Base-by-base conservation (phyloP, 352 stramenopile species). In the Pythium rhizo-oryzae region DNA sequence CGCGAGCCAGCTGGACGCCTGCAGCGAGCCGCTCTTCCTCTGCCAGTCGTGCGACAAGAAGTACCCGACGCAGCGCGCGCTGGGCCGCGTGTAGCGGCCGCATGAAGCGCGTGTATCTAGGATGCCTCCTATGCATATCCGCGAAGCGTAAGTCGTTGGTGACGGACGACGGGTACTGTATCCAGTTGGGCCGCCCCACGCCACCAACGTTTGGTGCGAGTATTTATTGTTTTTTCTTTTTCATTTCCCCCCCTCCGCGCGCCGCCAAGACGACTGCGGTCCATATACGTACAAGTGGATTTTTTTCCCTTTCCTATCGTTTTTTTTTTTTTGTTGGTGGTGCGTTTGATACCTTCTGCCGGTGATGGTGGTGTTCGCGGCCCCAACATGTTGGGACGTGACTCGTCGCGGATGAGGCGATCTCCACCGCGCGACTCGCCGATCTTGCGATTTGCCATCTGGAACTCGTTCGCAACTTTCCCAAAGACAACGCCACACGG, bases 11-110 rank as follows among this genome's bases (percentile, higher is more conserved):
- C 66, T 73, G 62, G 72, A 71, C 69, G 72, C 74, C 43, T 76
- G 72, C 6, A 79, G 71, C 67, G 82, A 89, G 37, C 78, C 76
- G 65, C 76, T 91, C 23, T 91, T 92, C 65, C 66, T 94, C 12
- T 92, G 84, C 24, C 71, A 74, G 16, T 70, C 79, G 54, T 93
- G 84, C 77, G 86, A 94, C 71, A 78, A 80, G 65, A 94, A 93
- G 70, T 93, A 93, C 73, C 85, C 85, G 61, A 93, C 85, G 60
- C 85, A 91, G 60, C 82, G 85, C 54, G 71, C 81, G 52, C 78
- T 93, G 1, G 77, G 81, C 37, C 78, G 72, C 39, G 74, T 84
- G 28, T 89, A 81, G 62, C 33, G 28, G 28, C 28, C 28, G 6
- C 28, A 33, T 33, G 28, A 33, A 33, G 28, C 15, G 37, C 37